phyloP scores from a whole-genome alignment of 1,284 basidiomycete species.

The Tylopilus sp. region DNA sequence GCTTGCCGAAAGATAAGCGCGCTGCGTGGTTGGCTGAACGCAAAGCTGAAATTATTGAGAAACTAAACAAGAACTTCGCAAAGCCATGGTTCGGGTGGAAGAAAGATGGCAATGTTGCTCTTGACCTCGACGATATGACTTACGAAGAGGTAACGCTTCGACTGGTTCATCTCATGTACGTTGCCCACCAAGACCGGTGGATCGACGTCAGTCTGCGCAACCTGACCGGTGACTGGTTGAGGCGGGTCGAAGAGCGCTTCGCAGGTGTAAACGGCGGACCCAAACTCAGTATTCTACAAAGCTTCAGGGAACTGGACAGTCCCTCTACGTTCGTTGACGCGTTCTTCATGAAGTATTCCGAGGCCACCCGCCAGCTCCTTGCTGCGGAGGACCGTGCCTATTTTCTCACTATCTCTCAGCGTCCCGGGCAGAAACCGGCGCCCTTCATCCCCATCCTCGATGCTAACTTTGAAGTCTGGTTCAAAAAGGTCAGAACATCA shows the following conservation, averaged over 20 bases:
- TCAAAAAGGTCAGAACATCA: slow-evolving; percentile 77
- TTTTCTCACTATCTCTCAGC: slow-evolving; percentile 93
- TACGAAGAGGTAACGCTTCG: slow-evolving; percentile 94
- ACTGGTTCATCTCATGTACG: slow-evolving; percentile 92
- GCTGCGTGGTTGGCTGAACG: slow-evolving; percentile 83
- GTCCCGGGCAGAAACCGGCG: slow-evolving; percentile 96
- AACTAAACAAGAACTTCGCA: slow-evolving; percentile 93
- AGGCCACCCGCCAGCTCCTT: slow-evolving; percentile 82
- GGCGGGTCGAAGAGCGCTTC: slow-evolving; percentile 95
- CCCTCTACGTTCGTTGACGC: slow-evolving; percentile 73
- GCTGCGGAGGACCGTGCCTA: slow-evolving; percentile 95
- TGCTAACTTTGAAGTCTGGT: slow-evolving; percentile 93
- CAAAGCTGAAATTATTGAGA: slow-evolving; percentile 85
- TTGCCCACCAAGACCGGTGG: slow-evolving; percentile 90
- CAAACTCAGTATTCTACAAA: slow-evolving; percentile 89
- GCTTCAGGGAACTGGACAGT: slow-evolving; percentile 80
- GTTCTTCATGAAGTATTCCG: slow-evolving; percentile 85
- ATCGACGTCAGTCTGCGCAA: slow-evolving; percentile 93
- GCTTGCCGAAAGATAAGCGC: slow-evolving; percentile 93
- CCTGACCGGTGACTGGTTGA: slow-evolving; percentile 94
- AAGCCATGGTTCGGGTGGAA: slow-evolving; percentile 98
- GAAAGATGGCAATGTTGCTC: slow-evolving; percentile 82
- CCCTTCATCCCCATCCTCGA: slow-evolving; percentile 99
- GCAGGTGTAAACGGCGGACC: slow-evolving; percentile 82
- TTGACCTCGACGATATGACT: slow-evolving; percentile 94